Conservation (phyloP, 306 rosid genomes). For the Pyrus bretschneideri region DNA sequence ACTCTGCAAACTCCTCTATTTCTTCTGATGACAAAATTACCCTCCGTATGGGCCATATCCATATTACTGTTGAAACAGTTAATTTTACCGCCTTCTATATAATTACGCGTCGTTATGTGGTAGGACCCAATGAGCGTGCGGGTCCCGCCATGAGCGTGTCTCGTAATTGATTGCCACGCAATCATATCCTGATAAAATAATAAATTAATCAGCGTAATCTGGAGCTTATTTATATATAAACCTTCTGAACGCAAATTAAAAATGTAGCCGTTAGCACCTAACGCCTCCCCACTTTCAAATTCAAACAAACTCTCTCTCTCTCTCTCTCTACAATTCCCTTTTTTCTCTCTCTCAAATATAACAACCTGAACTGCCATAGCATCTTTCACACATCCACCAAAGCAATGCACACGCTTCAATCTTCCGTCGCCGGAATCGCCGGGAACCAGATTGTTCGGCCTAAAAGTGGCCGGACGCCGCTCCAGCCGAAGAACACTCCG, state of each 20-base stretch:
- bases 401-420: conserved; percentile 30
- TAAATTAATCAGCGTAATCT: not conserved
- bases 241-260: not conserved
- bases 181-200: not conserved
- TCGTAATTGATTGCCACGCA: not conserved
- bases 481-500: conserved; percentile 52
- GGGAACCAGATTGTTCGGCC: conserved; percentile 34
- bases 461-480: conserved; percentile 65
- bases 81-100: not conserved
- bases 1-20: not conserved
- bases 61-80: not conserved
- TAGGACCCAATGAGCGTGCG: too few relatives aligned
- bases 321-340: not conserved
- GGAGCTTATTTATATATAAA: not conserved
- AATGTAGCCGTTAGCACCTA: conserved; percentile 90
- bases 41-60: not conserved
- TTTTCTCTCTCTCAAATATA: not conserved
- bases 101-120: not conserved
- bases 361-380: not conserved
- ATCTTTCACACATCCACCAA: not conserved
- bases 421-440: conserved; percentile 25
- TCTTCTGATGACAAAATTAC: not conserved
- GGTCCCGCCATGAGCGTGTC: not conserved
- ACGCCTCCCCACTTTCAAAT: conserved; percentile 72
- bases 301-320: conserved; percentile 28